phyloP scores from a whole-genome alignment of 2,329 filamentous ascomycete species.

The Fusarium tanahbumbuense region DNA sequence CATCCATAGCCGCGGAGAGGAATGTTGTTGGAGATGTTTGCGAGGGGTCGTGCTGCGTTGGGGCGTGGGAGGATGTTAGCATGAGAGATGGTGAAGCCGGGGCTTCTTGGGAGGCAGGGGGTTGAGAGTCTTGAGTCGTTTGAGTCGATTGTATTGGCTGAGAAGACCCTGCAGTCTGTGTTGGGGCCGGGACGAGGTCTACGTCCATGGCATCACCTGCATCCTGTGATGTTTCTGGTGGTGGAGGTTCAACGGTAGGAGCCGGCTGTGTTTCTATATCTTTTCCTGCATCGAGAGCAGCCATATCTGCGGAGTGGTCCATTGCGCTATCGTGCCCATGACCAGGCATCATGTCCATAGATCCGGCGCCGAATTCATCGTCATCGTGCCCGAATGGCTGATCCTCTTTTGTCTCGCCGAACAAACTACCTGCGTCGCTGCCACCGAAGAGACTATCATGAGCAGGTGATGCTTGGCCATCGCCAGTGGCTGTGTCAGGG shows the following conservation, averaged over 20 bases:
- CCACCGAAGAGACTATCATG: conserved; percentile 86
- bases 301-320: conserved; percentile 58
- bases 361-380: conserved; percentile 78
- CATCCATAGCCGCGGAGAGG: conserved; percentile 88
- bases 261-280: conserved; percentile 43
- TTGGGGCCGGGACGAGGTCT: conserved; percentile 36
- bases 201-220: conserved; percentile 48
- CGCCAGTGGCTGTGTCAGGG: conserved; percentile 44
- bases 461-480: conserved; percentile 73
- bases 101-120: conserved; percentile 21
- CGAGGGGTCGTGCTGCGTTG: conserved; percentile 62
- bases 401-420: conserved; percentile 76
- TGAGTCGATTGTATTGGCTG: conserved; percentile 11
- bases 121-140: conserved; percentile 12
- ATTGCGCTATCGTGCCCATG: conserved; percentile 56
- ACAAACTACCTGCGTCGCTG: conserved; percentile 84
- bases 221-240: conserved; percentile 20
- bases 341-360: conserved; percentile 68
- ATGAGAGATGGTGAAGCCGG: conserved; percentile 48
- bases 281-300: conserved; percentile 48
- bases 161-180: conserved; percentile 24
- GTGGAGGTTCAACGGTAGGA: conserved; percentile 39
- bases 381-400: conserved; percentile 82
- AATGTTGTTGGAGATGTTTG: conserved; percentile 82
- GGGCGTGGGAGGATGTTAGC: conserved; percentile 51